A percentile compares a stretch with the other conserved stretches of the same genome.
phyloP scores from a whole-genome alignment of 495 filamentous ascomycete species.

The Aspergillus taichungensis region DNA sequence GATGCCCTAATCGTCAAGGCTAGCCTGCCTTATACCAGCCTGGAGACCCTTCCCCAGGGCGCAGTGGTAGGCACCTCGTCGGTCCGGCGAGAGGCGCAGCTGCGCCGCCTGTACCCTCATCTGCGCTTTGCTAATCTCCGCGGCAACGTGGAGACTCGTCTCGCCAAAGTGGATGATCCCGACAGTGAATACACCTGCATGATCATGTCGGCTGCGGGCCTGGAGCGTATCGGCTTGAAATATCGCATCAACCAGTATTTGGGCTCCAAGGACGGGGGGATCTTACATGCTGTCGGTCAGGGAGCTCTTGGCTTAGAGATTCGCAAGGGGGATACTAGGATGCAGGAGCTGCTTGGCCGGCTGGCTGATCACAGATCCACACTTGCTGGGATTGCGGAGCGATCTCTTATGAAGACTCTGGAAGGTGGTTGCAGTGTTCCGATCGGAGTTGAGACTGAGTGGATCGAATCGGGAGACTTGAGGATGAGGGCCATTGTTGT shows the following conservation, averaged over 20 bases:
- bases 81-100: conserved; percentile 68
- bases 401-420: conserved; percentile 62
- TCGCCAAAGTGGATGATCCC: conserved; percentile 64
- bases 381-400: conserved; percentile 55
- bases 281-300: conserved; percentile 77
- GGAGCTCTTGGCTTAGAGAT: conserved; percentile 72
- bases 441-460: conserved; percentile 55
- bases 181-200: conserved; percentile 54
- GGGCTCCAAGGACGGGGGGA: conserved; percentile 51
- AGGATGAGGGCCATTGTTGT: conserved; percentile 11
- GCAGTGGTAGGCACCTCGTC: conserved; percentile 71
- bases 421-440: conserved; percentile 86
- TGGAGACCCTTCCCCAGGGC: conserved; percentile 60
- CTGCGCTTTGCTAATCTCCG: conserved; percentile 61
- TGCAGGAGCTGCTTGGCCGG: conserved; percentile 40
- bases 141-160: conserved; percentile 72
- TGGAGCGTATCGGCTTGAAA: conserved; percentile 50
- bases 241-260: conserved; percentile 63
- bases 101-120: conserved; percentile 54
- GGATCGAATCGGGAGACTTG: conserved; percentile 6
- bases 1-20: conserved; percentile 28
- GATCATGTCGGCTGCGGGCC: conserved; percentile 69
- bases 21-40: conserved; percentile 33
- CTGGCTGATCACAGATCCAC: conserved; percentile 45
- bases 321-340: conserved; percentile 50